These are phyloP conservation scores for Fistulina hepatica DNA, from an alignment of 1,284 basidiomycete genomes.

Conservation along the genomic window DNA sequence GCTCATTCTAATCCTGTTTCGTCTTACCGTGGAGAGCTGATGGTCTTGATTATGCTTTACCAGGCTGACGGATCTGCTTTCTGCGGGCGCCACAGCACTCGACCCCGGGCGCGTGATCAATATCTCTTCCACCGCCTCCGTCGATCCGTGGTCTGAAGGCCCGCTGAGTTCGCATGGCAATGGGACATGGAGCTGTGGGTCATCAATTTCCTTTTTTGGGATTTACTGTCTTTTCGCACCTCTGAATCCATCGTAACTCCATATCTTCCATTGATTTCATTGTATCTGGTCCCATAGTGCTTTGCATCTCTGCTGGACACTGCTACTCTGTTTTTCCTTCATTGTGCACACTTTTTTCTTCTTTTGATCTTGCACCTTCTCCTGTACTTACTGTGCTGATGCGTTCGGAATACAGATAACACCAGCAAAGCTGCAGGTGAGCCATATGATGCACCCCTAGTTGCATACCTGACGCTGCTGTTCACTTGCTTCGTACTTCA, in stretches of 20 bases:
- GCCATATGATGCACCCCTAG: too few species aligned
- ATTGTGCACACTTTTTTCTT: slow-evolving; percentile 1
- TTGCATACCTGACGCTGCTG: not conserved
- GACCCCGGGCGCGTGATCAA: slow-evolving; percentile 74
- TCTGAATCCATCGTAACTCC: too few species aligned
- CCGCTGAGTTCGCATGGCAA: slow-evolving; percentile 42
- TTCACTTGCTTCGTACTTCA: slow-evolving; percentile 12
- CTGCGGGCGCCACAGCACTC: slow-evolving; percentile 51
- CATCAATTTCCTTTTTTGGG: not conserved
- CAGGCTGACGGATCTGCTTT: slow-evolving; percentile 53
- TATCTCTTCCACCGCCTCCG: slow-evolving; percentile 66
- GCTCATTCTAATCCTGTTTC: too few species aligned
- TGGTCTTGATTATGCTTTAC: not conserved
- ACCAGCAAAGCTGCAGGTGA: slow-evolving; percentile 69
- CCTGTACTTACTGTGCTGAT: too few species aligned
- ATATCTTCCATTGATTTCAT: too few species aligned
- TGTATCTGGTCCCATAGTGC: too few species aligned
- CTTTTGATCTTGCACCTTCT: slow-evolving; percentile 1
- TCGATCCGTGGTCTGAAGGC: slow-evolving; percentile 44
- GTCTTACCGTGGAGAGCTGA: not conserved
- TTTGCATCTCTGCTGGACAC: too few species aligned
- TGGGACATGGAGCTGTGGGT: slow-evolving; percentile 77
- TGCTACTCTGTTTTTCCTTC: too few species aligned
- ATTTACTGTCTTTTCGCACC: too few species aligned
- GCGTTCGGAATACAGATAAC: slow-evolving; percentile 42